These are phyloP conservation scores for Fusarium kyushuense DNA, from an alignment of 2,329 filamentous ascomycete genomes.

Conservation along the genomic window DNA sequence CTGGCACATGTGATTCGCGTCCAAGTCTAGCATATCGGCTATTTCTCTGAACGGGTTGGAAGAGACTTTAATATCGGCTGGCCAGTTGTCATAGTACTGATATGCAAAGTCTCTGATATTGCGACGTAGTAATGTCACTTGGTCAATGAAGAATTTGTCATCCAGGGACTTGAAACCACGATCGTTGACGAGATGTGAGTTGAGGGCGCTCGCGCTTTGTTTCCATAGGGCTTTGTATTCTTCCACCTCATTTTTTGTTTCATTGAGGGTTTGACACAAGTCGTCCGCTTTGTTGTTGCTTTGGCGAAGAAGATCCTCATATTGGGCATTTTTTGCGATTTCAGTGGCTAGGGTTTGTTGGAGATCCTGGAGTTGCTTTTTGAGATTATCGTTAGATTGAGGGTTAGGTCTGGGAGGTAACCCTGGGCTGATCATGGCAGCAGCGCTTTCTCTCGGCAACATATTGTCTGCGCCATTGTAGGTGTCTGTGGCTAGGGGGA, in stretches of 20 bases:
- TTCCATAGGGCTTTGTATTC: background rate
- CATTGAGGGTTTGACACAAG: background rate
- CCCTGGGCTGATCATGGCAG: too few species aligned
- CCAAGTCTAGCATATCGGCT: background rate
- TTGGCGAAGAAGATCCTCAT: background rate
- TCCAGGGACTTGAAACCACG: background rate
- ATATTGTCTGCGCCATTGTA: too few species aligned
- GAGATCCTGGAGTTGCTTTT: background rate
- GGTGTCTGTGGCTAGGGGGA: too few species aligned
- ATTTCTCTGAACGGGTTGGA: background rate
- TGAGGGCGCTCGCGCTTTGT: background rate
- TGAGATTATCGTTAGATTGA: too few species aligned
- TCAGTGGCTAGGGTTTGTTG: background rate
- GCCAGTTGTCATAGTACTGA: background rate
- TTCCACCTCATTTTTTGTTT: background rate
- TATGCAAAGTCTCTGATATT: background rate
- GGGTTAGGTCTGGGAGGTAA: too few species aligned
- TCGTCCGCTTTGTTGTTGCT: background rate
- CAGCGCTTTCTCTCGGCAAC: too few species aligned
- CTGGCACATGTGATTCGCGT: too few species aligned
- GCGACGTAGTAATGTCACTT: background rate
- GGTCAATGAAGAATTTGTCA: background rate
- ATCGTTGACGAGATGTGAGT: background rate
- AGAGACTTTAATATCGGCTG: background rate
- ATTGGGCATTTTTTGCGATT: background rate